These are phyloP conservation scores for Acanthamoeba culbertsoni DNA, from an alignment of 208 protist species.

Conservation along the genomic window DNA sequence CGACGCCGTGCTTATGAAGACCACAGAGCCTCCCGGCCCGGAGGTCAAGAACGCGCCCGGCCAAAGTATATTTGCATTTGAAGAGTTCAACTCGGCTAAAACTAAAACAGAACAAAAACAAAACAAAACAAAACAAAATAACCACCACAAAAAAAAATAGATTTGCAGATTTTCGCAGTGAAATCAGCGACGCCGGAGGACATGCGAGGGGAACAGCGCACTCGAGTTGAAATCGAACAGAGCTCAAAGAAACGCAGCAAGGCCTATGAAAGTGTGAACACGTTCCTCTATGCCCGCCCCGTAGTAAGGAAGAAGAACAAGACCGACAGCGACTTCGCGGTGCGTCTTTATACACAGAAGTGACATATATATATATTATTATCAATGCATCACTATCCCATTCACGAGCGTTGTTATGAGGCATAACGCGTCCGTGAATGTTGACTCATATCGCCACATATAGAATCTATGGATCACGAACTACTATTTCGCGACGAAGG, in stretches of 20 bases:
- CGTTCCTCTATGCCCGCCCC: constrained; percentile 9
- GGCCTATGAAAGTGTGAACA: not conserved
- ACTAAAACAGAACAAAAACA: not conserved
- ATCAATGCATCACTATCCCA: no score
- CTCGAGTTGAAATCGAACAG: not conserved
- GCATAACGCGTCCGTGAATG: not conserved
- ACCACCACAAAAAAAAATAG: no score
- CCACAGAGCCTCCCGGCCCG: not conserved
- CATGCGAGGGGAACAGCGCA: not conserved
- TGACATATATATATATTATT: no score
- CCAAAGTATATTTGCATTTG: not conserved
- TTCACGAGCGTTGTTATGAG: not conserved
- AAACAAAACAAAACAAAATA: no score
- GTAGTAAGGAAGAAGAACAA: not conserved
- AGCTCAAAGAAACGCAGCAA: not conserved
- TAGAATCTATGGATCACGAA: constrained; percentile 72
- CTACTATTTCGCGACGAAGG: constrained; percentile 59
- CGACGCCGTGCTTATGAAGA: not conserved
- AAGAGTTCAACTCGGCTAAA: no score
- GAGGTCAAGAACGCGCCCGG: not conserved
- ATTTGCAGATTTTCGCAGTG: constrained; percentile 37
- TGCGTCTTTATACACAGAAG: no score
- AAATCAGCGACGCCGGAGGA: constrained; percentile 8
- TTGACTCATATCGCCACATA: not conserved
- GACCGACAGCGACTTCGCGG: constrained; percentile 10